phyloP scores from a whole-genome alignment of 2,329 filamentous ascomycete species.

The Decorospora gaudefroyi region DNA sequence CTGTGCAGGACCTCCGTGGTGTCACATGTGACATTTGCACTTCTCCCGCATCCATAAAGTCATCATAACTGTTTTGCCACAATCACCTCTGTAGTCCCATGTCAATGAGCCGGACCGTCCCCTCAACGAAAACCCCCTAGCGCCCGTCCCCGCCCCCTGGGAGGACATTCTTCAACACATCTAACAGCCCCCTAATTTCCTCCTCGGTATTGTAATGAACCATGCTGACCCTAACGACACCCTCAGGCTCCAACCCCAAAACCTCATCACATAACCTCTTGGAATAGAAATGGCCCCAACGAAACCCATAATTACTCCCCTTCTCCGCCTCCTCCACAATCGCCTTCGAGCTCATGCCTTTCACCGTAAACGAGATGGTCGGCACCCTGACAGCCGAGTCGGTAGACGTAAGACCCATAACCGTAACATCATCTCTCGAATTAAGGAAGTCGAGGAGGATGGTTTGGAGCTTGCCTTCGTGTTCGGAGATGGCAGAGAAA shows the following conservation, averaged over 20 bases:
- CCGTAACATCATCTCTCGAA: conserved; percentile 57
- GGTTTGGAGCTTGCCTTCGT: conserved; percentile 65
- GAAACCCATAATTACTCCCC: conserved; percentile 62
- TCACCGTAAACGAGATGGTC: conserved; percentile 69
- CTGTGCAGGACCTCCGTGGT: no score
- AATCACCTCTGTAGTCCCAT: no score
- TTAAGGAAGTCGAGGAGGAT: conserved; percentile 64
- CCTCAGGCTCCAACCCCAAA: conserved; percentile 62
- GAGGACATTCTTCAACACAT: conserved; percentile 58
- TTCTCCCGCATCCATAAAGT: no score
- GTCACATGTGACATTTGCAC: no score
- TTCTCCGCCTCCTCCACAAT: conserved; percentile 67
- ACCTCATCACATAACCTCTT: conserved; percentile 65
- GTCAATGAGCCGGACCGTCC: no score
- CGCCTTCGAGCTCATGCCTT: conserved; percentile 60
- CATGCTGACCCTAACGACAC: conserved; percentile 71
- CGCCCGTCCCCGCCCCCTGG: no score
- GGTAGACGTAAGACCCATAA: conserved; percentile 61
- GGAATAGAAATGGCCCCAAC: conserved; percentile 72
- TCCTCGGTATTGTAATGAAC: conserved; percentile 74
- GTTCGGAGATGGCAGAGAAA: conserved; percentile 53
- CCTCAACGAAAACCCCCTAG: no score
- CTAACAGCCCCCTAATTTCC: conserved; percentile 60
- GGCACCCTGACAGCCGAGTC: conserved; percentile 60
- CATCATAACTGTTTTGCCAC: no score